Evolutionary conservation across 2,329 filamentous ascomycete species (phyloP).

Genomic region (Trichothecium sympodiale): DNA sequence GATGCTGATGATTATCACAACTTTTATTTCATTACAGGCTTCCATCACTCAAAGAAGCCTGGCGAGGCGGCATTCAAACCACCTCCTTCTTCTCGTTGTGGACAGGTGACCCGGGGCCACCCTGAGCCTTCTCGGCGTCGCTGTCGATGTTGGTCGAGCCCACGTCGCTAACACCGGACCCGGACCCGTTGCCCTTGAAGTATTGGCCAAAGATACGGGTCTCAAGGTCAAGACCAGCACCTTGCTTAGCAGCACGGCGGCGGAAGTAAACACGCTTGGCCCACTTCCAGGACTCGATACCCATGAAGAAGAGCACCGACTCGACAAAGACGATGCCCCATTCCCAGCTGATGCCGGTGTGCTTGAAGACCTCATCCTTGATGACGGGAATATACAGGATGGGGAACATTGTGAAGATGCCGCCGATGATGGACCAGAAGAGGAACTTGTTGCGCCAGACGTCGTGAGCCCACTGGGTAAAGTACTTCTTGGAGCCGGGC

Average conservation of each 20-base stretch:
- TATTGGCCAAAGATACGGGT: slow-evolving; percentile 27
- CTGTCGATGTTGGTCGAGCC: slow-evolving; percentile 1
- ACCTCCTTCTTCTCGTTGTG: too few relatives aligned
- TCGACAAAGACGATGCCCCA: slow-evolving; percentile 49
- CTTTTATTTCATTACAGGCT: too few relatives aligned
- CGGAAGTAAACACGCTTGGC: slow-evolving; percentile 36
- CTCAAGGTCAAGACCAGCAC: slow-evolving; percentile 25
- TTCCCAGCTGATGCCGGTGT: slow-evolving; percentile 50
- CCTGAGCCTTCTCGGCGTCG: slow-evolving; percentile 4
- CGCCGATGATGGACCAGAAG: slow-evolving; percentile 49
- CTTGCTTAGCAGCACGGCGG: slow-evolving; percentile 10
- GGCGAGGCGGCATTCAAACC: too few relatives aligned
- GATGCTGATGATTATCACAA: too few relatives aligned
- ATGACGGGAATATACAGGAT: slow-evolving; percentile 49
- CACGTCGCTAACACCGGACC: not conserved
- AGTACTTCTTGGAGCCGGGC: slow-evolving; percentile 45
- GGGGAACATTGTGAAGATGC: slow-evolving; percentile 37
- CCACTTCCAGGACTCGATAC: slow-evolving; percentile 50
- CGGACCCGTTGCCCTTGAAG: slow-evolving; percentile 9
- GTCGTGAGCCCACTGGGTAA: slow-evolving; percentile 56
- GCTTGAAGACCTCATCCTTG: slow-evolving; percentile 48
- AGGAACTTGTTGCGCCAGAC: slow-evolving; percentile 65
- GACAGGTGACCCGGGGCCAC: too few relatives aligned
- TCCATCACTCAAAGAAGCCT: too few relatives aligned
- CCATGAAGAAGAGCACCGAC: slow-evolving; percentile 43